A percentile compares a stretch with the other conserved stretches of the same genome.
phyloP scores from a whole-genome alignment of 352 stramenopile species.

The Saprolegnia parasitica region DNA sequence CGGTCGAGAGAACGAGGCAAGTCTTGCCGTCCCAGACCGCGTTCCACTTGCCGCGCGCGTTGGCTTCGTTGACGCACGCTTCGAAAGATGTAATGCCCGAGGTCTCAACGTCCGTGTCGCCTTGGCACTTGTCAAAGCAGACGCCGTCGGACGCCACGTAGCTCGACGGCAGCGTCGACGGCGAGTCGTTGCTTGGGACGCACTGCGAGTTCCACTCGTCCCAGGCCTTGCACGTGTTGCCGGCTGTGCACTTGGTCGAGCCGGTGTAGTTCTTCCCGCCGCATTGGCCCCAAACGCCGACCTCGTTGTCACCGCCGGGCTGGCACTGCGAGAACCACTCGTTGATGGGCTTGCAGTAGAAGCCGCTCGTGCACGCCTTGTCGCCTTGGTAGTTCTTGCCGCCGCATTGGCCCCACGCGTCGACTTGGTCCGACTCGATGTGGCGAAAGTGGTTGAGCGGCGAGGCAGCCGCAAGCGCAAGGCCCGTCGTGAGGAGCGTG shows the following conservation, averaged over 20 bases:
- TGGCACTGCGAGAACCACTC: constrained; percentile 27
- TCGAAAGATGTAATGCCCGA: background rate
- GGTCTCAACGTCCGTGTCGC: background rate
- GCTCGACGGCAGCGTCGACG: background rate
- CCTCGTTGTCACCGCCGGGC: background rate
- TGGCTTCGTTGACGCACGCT: background rate
- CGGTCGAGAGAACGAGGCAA: background rate
- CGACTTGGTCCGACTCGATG: background rate
- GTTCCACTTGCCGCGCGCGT: background rate
- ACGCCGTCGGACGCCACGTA: background rate
- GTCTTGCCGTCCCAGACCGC: background rate
- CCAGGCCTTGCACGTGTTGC: constrained; percentile 1
- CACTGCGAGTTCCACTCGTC: constrained; percentile 25
- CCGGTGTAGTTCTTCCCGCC: constrained; percentile 9
- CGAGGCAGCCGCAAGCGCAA: background rate
- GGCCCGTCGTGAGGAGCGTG: background rate
- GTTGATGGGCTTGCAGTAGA: constrained; percentile 5
- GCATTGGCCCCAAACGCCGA: constrained; percentile 1
- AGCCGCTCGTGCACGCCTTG: constrained; percentile 1
- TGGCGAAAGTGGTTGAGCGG: background rate
- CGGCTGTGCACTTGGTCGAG: background rate
- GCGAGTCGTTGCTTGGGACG: background rate
- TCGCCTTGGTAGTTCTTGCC: constrained; percentile 17
- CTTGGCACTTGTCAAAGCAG: background rate
- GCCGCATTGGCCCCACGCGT: background rate